phyloP scores from a whole-genome alignment of 1,139 yeast genomes.

The Kluyveromyces sp. region DNA sequence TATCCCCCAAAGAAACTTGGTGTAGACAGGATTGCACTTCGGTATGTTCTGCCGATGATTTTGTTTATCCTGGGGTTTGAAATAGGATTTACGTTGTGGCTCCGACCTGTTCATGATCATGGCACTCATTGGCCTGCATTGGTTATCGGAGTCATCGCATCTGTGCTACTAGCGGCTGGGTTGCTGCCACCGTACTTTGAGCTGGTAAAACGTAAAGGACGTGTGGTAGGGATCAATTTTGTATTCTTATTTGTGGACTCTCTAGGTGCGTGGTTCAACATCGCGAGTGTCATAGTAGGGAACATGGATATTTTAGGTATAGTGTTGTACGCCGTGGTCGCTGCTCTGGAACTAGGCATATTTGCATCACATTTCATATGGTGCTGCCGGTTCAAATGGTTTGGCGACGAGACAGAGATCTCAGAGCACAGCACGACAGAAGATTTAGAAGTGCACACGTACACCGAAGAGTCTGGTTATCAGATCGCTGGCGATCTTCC shows the following conservation, averaged over 20 bases:
- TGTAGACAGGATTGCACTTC: conserved; percentile 35
- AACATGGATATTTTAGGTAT: conserved; percentile 71
- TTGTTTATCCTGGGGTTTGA: conserved; percentile 53
- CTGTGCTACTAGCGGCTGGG: conserved; percentile 68
- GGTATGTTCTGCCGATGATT: conserved; percentile 30
- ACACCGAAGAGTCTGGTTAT: background rate
- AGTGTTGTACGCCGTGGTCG: conserved; percentile 62
- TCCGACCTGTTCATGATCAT: conserved; percentile 52
- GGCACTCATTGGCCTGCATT: conserved; percentile 65
- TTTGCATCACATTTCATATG: conserved; percentile 63
- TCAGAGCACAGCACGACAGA: background rate
- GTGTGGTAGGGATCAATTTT: conserved; percentile 85
- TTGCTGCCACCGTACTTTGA: conserved; percentile 86
- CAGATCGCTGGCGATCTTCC: background rate
- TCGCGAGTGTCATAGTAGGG: conserved; percentile 58
- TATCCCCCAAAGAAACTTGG: conserved; percentile 65
- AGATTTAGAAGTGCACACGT: background rate
- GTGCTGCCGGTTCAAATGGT: conserved; percentile 50
- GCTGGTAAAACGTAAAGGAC: conserved; percentile 66
- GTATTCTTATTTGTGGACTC: conserved; percentile 73
- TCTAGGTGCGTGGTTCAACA: conserved; percentile 71
- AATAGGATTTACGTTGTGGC: conserved; percentile 64
- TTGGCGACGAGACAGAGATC: conserved; percentile 19
- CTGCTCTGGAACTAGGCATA: conserved; percentile 71
- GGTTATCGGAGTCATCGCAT: conserved; percentile 72